phyloP scores from a whole-genome alignment of 129 eudicot species.

The Calendula officinalis region DNA sequence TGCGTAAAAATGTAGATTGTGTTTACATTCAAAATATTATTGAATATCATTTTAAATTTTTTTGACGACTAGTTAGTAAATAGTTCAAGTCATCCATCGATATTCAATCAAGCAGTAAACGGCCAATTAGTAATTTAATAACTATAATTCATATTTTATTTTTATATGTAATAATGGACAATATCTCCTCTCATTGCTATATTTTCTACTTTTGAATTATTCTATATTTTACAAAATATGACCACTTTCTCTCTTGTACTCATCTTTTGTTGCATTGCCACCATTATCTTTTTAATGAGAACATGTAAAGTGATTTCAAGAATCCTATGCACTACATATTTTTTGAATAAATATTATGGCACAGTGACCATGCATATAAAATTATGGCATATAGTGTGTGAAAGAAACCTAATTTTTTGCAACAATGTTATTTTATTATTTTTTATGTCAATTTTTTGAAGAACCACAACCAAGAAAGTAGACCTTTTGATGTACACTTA shows the following conservation, averaged over 20 bases:
- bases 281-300: slow-evolving; percentile 26
- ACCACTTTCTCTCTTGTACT: slow-evolving; percentile 27
- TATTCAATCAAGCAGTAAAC: too few species aligned
- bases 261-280: slow-evolving; percentile 26
- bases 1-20: too few species aligned
- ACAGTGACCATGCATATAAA: slow-evolving; percentile 2
- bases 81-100: too few species aligned
- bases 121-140: too few species aligned
- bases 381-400: neutral
- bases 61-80: too few species aligned
- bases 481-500: neutral
- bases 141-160: neutral
- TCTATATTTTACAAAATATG: neutral
- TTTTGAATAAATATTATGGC: slow-evolving; percentile 3
- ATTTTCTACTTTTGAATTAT: neutral
- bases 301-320: slow-evolving; percentile 29
- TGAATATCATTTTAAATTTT: too few species aligned
- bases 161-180: neutral
- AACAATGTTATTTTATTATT: neutral
- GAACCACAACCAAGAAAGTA: neutral
- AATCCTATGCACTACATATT: slow-evolving; percentile 36
- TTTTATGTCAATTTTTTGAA: neutral
- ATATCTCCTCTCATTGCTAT: neutral
- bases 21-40: neutral
- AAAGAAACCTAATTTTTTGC: neutral